Base-by-base conservation (phyloP, 2,329 filamentous ascomycete genomes). In the Trichoderma harzianum region DNA sequence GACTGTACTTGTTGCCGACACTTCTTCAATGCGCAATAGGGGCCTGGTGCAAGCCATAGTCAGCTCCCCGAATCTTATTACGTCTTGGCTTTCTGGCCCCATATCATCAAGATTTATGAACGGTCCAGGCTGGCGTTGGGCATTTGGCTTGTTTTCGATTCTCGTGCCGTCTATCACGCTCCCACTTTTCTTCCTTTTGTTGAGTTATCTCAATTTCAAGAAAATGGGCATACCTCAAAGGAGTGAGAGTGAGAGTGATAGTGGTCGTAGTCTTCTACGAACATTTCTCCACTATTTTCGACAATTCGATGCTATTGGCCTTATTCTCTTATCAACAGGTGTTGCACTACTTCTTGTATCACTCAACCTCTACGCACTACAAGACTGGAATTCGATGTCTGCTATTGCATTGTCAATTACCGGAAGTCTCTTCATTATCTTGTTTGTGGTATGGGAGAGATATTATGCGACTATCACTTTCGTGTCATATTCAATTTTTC, bases 291-390 rank as follows among this genome's bases (percentile, higher is more conserved):
- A 88, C 76, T 91, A 91, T 78, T 76, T 84, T 16, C 81, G 87
- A 60, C 87, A 92, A 74, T 90, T 93, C 73, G 91, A 93, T 76
- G 82, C 88, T 2, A 70, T 89, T 24, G 91, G 91, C 18, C 83
- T 91, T 26, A 68, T 92, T n/a, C 81, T 93, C 3, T 84, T 92
- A 72, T 85, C 87, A 8, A 83, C 81, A 2, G 91, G 90, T 1
- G 86, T 91, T 74, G 84, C 87, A 0, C 80, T 93, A 10, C 88
- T 94, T 77, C 82, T 94, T 0, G 89, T 94, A 78, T 90, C 84
- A 16, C 83, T 94, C 21, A 82, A 82, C 66, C 79, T 80, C 3
- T 81, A 83, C 67, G 83, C 84, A 73, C 70, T 77, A 2, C 75
- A 83, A 12, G 74, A 75, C 12, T 87, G 85, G 84, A 76, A 76